phyloP scores from a whole-genome alignment of 2,329 filamentous ascomycete genomes.

The Xylaria sp. region DNA sequence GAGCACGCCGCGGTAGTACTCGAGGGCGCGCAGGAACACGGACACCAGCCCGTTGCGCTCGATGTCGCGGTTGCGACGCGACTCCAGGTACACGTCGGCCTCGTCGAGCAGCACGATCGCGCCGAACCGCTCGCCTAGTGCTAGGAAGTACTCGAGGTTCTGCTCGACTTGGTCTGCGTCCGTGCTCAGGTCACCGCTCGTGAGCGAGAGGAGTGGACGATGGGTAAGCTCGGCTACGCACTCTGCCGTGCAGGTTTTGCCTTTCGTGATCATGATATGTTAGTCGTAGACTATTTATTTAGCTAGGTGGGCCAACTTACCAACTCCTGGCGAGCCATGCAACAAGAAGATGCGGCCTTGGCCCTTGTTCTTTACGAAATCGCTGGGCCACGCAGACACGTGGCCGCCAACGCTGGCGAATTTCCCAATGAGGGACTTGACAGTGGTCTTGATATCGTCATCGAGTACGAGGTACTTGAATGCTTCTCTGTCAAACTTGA shows the following conservation, averaged over 20 bases:
- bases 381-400: conserved; percentile 57
- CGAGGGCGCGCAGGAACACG: conserved; percentile 61
- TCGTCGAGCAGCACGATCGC: conserved; percentile 68
- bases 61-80: conserved; percentile 57
- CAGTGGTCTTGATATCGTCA: conserved; percentile 59
- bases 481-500: conserved; percentile 58
- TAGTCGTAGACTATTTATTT: background rate
- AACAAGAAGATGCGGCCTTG: conserved; percentile 62
- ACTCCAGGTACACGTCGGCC: conserved; percentile 69
- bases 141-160: conserved; percentile 59
- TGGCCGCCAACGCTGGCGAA: conserved; percentile 55
- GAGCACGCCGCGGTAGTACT: conserved; percentile 62
- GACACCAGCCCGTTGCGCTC: conserved; percentile 60
- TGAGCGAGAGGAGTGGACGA: conserved; percentile 62
- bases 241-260: conserved; percentile 67
- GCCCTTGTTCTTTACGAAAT: conserved; percentile 62
- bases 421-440: conserved; percentile 59
- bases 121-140: conserved; percentile 60
- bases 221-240: conserved; percentile 62
- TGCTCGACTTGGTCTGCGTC: conserved; percentile 53
- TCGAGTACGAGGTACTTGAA: conserved; percentile 63
- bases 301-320: conserved; percentile 24
- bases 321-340: conserved; percentile 64
- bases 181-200: conserved; percentile 60
- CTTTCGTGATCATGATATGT: conserved; percentile 10